Conservation (phyloP, 1,139 yeast genomes). For the Debaryomyces sp. region DNA sequence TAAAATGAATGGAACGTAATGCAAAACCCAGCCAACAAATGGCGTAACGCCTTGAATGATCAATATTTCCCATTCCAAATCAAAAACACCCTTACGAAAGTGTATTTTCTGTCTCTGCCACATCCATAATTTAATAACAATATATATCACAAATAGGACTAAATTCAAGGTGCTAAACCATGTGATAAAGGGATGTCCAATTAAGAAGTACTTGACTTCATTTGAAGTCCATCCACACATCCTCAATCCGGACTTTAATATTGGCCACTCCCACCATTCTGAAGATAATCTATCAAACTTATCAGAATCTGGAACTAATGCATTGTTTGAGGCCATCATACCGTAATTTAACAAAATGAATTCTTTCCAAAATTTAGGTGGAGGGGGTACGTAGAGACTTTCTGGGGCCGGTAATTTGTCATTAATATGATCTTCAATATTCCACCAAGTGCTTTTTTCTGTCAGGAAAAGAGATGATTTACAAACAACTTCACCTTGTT, state of each 20-base stretch:
- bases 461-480: slow-evolving; percentile 49
- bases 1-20: slow-evolving; percentile 32
- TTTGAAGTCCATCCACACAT: slow-evolving; percentile 66
- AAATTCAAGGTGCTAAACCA: slow-evolving; percentile 53
- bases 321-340: slow-evolving; percentile 80
- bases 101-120: slow-evolving; percentile 39
- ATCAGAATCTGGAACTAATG: slow-evolving; percentile 72
- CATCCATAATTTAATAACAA: slow-evolving; percentile 21
- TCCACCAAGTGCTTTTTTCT: slow-evolving; percentile 82
- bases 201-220: slow-evolving; percentile 56
- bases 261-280: slow-evolving; percentile 85
- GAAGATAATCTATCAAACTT: slow-evolving; percentile 67
- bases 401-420: slow-evolving; percentile 40
- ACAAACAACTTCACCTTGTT: slow-evolving; percentile 80
- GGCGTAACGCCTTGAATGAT: slow-evolving; percentile 35
- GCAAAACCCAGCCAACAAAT: slow-evolving; percentile 34
- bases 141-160: slow-evolving; percentile 21
- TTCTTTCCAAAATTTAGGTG: slow-evolving; percentile 70
- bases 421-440: slow-evolving; percentile 68
- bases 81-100: slow-evolving; percentile 16
- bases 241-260: slow-evolving; percentile 60
- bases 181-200: slow-evolving; percentile 69
- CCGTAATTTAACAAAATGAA: slow-evolving; percentile 70
- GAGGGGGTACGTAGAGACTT: slow-evolving; percentile 57
- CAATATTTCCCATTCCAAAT: slow-evolving; percentile 26